Evolutionary conservation across 768 basidiomycete genomes (phyloP).

Genomic region (Naganishia onofrii): DNA sequence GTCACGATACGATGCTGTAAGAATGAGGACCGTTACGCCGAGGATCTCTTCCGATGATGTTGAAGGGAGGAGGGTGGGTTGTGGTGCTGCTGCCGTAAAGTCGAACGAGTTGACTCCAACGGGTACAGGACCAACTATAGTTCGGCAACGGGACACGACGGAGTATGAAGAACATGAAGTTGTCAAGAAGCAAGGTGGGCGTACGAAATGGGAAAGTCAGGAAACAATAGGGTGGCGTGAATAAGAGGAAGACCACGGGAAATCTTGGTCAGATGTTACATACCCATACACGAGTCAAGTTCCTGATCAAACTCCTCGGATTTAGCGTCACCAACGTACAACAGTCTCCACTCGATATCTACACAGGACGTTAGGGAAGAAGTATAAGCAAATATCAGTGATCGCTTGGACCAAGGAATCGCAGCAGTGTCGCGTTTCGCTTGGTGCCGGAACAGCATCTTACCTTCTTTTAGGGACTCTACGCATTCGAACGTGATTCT

Average conservation of each 20-base stretch:
- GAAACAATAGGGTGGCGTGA: not conserved
- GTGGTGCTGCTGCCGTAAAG: conserved; percentile 82
- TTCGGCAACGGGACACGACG: not conserved
- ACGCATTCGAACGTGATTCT: conserved; percentile 97
- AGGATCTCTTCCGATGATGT: conserved; percentile 71
- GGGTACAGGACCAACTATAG: conserved; percentile 83
- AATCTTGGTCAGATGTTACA: not conserved
- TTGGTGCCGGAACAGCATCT: conserved; percentile 31
- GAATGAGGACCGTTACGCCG: conserved; percentile 93
- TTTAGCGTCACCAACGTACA: conserved; percentile 92
- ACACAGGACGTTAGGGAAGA: not conserved
- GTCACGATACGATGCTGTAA: conserved; percentile 92
- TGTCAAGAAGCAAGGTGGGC: too few relatives aligned
- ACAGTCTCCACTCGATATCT: conserved; percentile 98
- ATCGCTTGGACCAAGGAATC: not conserved
- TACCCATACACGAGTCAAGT: conserved; percentile 82
- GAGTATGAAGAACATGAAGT: too few relatives aligned
- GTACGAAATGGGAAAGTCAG: too few relatives aligned
- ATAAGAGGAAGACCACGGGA: not conserved
- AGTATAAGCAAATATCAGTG: conserved; percentile 4
- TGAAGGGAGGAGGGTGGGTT: conserved; percentile 74
- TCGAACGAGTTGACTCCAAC: conserved; percentile 96
- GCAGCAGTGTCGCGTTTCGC: too few relatives aligned
- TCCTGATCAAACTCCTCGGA: conserved; percentile 92
- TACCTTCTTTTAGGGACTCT: conserved; percentile 82